These are phyloP conservation scores for Parasitella parasitica DNA, from an alignment of 371 early-diverging fungal species.

Conservation along the genomic window DNA sequence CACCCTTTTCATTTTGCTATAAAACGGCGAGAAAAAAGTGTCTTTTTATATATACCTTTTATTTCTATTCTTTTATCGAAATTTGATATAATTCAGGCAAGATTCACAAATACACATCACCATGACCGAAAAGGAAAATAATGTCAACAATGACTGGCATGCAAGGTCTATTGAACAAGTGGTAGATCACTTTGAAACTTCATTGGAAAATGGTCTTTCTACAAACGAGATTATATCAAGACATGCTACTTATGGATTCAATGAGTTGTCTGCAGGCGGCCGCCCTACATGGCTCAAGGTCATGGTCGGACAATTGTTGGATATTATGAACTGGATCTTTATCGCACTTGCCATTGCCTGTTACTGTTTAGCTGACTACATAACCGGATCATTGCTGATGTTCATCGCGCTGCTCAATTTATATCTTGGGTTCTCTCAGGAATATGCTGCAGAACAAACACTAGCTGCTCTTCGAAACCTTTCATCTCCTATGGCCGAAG, in stretches of 20 bases:
- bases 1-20: neutral
- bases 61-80: neutral
- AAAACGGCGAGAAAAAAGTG: neutral
- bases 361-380: conserved; percentile 59
- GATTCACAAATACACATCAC: neutral
- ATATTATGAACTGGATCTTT: conserved; percentile 84
- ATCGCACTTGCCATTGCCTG: conserved; percentile 64
- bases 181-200: conserved; percentile 54
- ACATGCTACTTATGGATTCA: conserved; percentile 65
- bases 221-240: conserved; percentile 52
- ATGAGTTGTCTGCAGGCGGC: conserved; percentile 65
- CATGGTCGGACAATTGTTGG: conserved; percentile 76
- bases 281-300: conserved; percentile 70
- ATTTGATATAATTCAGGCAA: neutral
- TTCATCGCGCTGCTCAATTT: conserved; percentile 78
- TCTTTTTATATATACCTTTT: neutral
- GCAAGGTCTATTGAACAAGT: conserved; percentile 51
- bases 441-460: conserved; percentile 86
- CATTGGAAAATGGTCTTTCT: conserved; percentile 63
- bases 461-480: conserved; percentile 82
- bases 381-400: conserved; percentile 69
- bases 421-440: conserved; percentile 84
- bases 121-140: neutral
- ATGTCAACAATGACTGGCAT: neutral
- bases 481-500: conserved; percentile 74